Evolutionary conservation across 202 grass and related monocot genomes (phyloP), one percentile per base, ranked within the genome.

Genomic region (Alloteropsis angusta): DNA sequence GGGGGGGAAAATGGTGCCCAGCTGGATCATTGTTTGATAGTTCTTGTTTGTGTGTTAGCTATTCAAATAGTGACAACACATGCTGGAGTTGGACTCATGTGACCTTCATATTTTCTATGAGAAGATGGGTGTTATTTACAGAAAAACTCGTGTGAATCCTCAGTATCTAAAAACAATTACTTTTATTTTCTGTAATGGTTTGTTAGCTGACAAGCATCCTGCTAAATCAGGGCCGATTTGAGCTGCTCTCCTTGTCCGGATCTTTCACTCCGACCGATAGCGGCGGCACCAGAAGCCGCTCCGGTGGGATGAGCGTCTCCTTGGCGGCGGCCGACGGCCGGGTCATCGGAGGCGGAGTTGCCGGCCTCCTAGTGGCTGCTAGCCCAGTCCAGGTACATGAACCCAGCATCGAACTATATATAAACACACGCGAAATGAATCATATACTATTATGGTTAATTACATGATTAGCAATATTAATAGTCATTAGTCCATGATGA

Each of bases 221-320:
- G 6, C 43, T 50, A 66, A 82, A 76, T 26, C 67, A 93, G 91
- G 91, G 91, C 32, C 85, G 80, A 0, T 93, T 93, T 70, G 91
- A 91, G 80, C 82, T 91, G 8, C 85, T 93, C 25, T 88, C 91
- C 3, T 46, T 93, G 68, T 93, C 88, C 8, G 91, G 91, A 75
- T 91, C 88, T 18, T 93, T 93, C 67, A 93, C 80, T 38, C 88
- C 91, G 5, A 91, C 78, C 0, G 91, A 93, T 8, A 82, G 79
- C 0, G 74, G 85, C 1, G 83, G 83, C n/a, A 72, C 76, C n/a
- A 88, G 91, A 84, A 90, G 86, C 81, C 85, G 91, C 28, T 84
- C 85, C 4, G 91, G 91, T 9, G 91, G 91, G 22, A 93, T 93
- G 91, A 93, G 91, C 73, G 85, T 93, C 46, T 91, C 91, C 2